Evolutionary conservation across 495 filamentous ascomycete genomes (phyloP).

Genomic region (Cenococcum geophilum): DNA sequence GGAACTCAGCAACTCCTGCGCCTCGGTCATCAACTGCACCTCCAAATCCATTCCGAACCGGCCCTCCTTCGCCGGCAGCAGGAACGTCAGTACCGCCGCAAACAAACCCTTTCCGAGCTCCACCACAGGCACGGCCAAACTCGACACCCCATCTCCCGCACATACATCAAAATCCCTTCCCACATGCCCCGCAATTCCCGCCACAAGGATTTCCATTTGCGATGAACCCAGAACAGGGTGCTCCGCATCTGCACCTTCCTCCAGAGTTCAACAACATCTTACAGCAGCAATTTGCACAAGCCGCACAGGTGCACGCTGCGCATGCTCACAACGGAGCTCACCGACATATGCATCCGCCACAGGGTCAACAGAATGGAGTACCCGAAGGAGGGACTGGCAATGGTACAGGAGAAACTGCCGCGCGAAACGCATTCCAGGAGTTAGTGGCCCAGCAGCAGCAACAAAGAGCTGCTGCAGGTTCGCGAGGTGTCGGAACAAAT

Average conservation of each 20-base stretch:
- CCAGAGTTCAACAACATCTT: conserved; percentile 17
- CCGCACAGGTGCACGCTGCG: conserved; percentile 2
- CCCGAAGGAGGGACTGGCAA: neutral
- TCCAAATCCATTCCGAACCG: conserved; percentile 25
- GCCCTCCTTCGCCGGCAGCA: conserved; percentile 8
- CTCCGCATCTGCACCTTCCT: conserved; percentile 12
- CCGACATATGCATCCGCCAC: neutral
- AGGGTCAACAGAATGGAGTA: neutral
- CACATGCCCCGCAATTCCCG: conserved; percentile 6
- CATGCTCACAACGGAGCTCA: conserved; percentile 1
- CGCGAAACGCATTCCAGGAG: conserved; percentile 6
- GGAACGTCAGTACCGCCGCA: conserved; percentile 13
- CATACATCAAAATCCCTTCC: conserved; percentile 13
- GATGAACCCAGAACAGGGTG: neutral
- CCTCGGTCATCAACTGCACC: conserved; percentile 23
- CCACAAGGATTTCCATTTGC: conserved; percentile 14
- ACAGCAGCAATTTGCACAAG: conserved; percentile 14
- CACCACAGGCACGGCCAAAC: conserved; percentile 1
- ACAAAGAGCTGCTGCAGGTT: conserved; percentile 25
- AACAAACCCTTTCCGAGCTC: conserved; percentile 4
- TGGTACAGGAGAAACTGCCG: neutral
- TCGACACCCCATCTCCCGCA: conserved; percentile 8
- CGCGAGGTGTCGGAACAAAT: conserved; percentile 18
- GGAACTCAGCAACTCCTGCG: conserved; percentile 11
- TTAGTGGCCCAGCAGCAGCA: conserved; percentile 18